Evolutionary conservation across 352 stramenopile genomes (phyloP).

Genomic region (Phytophthora fragariaefolia): DNA sequence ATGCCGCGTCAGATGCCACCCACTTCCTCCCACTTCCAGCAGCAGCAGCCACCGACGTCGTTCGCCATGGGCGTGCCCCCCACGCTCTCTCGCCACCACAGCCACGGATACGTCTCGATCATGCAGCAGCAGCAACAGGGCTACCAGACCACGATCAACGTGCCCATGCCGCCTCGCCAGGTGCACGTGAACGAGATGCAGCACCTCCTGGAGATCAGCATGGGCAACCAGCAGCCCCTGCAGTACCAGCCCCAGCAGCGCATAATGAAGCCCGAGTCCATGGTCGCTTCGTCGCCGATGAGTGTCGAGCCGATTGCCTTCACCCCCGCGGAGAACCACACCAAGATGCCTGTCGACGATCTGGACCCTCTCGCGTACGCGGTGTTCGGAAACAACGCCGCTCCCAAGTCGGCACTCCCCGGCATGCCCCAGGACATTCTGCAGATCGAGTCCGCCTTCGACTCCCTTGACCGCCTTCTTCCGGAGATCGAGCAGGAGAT

Average conservation of each 20-base stretch:
- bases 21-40: constrained; percentile 28
- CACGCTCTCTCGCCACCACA: constrained; percentile 70
- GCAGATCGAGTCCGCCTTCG: constrained; percentile 76
- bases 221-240: constrained; percentile 64
- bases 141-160: constrained; percentile 45
- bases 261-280: constrained; percentile 39
- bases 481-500: constrained; percentile 75
- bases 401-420: constrained; percentile 16
- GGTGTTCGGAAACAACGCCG: constrained; percentile 46
- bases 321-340: constrained; percentile 28
- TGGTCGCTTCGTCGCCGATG: constrained; percentile 35
- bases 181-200: constrained; percentile 63
- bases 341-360: constrained; percentile 57
- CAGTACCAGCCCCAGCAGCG: constrained; percentile 31
- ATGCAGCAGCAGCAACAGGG: constrained; percentile 49
- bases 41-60: constrained; percentile 30
- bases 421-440: constrained; percentile 58
- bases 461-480: constrained; percentile 75
- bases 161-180: constrained; percentile 41
- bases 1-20: constrained; percentile 50
- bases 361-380: constrained; percentile 73
- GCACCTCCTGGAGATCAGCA: constrained; percentile 63
- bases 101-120: constrained; percentile 61
- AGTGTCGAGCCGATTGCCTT: constrained; percentile 80
- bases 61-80: constrained; percentile 45